phyloP scores from a whole-genome alignment of 2,329 filamentous ascomycete genomes.

The Fusarium nematophilum region DNA sequence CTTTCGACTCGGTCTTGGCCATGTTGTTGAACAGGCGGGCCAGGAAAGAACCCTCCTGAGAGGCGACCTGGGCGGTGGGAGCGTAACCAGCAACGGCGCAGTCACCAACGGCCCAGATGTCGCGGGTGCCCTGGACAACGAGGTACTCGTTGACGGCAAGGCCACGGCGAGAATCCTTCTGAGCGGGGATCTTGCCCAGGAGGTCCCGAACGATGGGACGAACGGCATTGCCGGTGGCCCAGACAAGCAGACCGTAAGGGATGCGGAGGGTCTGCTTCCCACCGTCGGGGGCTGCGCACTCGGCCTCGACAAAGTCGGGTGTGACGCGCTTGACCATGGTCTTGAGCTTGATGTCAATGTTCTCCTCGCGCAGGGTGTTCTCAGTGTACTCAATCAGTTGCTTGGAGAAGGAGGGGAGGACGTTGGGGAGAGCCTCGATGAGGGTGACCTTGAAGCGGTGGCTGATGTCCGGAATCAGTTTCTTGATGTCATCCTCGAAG shows the following conservation, averaged over 20 bases:
- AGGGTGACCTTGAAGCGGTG: slow-evolving; percentile 97
- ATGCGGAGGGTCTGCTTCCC: slow-evolving; percentile 84
- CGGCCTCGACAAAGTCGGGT: slow-evolving; percentile 91
- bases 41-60: slow-evolving; percentile 95
- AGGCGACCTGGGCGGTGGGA: slow-evolving; percentile 94
- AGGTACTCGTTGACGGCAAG: slow-evolving; percentile 98
- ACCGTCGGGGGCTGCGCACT: slow-evolving; percentile 83
- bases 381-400: slow-evolving; percentile 99
- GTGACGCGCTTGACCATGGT: slow-evolving; percentile 99
- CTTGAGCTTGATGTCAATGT: slow-evolving; percentile 97
- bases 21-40: slow-evolving; percentile 98
- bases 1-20: slow-evolving; percentile 90
- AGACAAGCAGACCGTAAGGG: slow-evolving; percentile 95
- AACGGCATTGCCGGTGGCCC: slow-evolving; percentile 97
- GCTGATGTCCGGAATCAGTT: slow-evolving; percentile 95
- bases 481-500: slow-evolving; percentile 97
- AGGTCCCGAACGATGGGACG: slow-evolving; percentile 91
- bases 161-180: slow-evolving; percentile 94
- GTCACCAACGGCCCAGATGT: slow-evolving; percentile 98
- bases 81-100: slow-evolving; percentile 98
- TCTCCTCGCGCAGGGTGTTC: slow-evolving; percentile 98
- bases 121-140: slow-evolving; percentile 95
- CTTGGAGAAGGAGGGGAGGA: slow-evolving; percentile 98
- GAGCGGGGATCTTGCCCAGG: slow-evolving; percentile 90
- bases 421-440: slow-evolving; percentile 95